phyloP scores from a whole-genome alignment of 169 alveolate genomes.

The Eimeria brunetti region DNA sequence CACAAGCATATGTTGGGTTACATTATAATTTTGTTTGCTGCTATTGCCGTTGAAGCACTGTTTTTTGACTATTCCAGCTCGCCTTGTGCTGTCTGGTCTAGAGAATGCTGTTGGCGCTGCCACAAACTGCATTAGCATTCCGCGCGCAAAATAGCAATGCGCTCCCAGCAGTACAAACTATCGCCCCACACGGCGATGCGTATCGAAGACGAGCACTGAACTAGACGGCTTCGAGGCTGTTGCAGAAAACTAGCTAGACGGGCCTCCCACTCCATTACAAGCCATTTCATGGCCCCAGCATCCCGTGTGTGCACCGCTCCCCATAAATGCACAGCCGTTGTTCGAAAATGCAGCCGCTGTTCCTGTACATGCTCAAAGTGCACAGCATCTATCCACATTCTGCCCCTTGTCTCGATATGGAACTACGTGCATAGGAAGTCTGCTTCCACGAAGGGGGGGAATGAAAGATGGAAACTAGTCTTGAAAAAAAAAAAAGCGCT shows the following conservation, averaged over 20 bases:
- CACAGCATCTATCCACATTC: neutral
- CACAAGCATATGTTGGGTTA: no score
- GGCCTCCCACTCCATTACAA: neutral
- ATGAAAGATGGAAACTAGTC: no score
- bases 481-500: no score
- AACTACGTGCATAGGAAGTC: neutral
- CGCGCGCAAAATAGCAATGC: neutral
- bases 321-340: neutral
- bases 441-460: neutral
- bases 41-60: neutral
- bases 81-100: neutral
- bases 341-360: neutral
- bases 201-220: neutral
- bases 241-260: neutral
- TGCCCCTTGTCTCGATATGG: neutral
- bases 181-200: no score
- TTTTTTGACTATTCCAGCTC: neutral
- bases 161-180: neutral
- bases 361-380: neutral
- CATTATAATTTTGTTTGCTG: no score
- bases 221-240: neutral
- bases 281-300: neutral
- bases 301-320: no score
- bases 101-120: neutral
- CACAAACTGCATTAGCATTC: neutral